Evolutionary conservation across 345 rosid genomes (phyloP), one percentile per base, ranked within the genome.

Genomic region (Salix suchowensis): DNA sequence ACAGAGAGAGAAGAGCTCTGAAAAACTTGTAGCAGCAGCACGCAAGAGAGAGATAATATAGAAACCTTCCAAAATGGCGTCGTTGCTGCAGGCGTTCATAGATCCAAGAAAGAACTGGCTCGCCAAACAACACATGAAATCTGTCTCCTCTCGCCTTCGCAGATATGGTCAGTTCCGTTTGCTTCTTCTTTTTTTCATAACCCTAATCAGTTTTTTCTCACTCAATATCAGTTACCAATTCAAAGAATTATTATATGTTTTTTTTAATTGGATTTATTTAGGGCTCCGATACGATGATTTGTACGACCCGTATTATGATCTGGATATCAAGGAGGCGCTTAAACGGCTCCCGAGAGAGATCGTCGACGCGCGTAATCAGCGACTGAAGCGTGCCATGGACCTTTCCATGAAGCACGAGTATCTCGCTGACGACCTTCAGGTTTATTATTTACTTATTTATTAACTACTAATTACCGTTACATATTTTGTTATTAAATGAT

Each of bases 391-490:
- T 65, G 97, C 99, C 73, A 90, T 93, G 90, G 99, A 96, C 81
- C 98, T 96, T 74, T 96, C 99, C 75, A 88, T 96, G 98, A 96
- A 96, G 87, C 99, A 96, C 81, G 87, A 91, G 86, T 92, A 92
- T 82, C 98, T 96, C 39, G 85, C 94, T 23, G 80, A 88, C 74
- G 80, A 93, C 64, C 91, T 96, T 44, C 97, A 91, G 97, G 98
- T 95, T 42, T 42, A 11, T 42, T 42, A 75, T 67, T 9, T 24
- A 44, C 34, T 15, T 7, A 8, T 1, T 2, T 44, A 42, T 42
- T 32, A 18, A 62, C 21, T 24, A 54, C 15, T 52, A 9, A 72
- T 40, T 4, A n/a, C 64, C 1, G 3, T 3, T 15, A 28, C 61
- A 13, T 4, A 28, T 1, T 1, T 14, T 36, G 44, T 65, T 65